These are phyloP conservation scores for Xylogone sp. DNA, from an alignment of 2,329 filamentous ascomycete genomes.

Conservation along the genomic window DNA sequence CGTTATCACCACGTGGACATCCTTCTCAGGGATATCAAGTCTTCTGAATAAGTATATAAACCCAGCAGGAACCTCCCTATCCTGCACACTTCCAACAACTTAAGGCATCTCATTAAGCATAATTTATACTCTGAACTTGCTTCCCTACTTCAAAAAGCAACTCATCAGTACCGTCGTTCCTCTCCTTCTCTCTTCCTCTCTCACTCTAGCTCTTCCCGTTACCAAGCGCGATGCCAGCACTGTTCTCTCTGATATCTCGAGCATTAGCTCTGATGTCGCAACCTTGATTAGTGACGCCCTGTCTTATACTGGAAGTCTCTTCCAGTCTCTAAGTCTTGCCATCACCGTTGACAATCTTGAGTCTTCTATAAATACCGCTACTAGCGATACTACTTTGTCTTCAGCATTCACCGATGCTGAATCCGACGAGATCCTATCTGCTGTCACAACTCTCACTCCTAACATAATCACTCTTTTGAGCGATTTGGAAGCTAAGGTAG, in stretches of 20 bases:
- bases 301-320: slow-evolving; percentile 6
- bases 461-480: slow-evolving; percentile 5
- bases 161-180: slow-evolving; percentile 5
- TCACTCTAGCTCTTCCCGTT: slow-evolving; percentile 3
- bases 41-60: background rate
- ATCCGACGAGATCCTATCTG: background rate
- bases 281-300: slow-evolving; percentile 3
- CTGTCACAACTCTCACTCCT: slow-evolving; percentile 4
- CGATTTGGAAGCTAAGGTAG: slow-evolving; percentile 8
- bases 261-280: slow-evolving; percentile 8
- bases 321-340: slow-evolving; percentile 6
- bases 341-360: slow-evolving; percentile 7
- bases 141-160: slow-evolving; percentile 7
- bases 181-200: slow-evolving; percentile 6
- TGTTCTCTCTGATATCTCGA: slow-evolving; percentile 8
- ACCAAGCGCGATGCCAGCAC: slow-evolving; percentile 4
- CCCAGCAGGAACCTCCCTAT: background rate
- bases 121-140: background rate
- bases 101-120: background rate
- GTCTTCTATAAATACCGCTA: slow-evolving; percentile 5
- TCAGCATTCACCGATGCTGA: background rate
- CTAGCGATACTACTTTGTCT: slow-evolving; percentile 6
- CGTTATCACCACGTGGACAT: background rate
- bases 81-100: background rate
- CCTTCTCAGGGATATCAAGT: background rate